Percentiles rank a stretch among this genome's conserved stretches.
phyloP scores from a whole-genome alignment of 1,139 yeast genomes.

The Hemisphaericaspora subhashii region DNA sequence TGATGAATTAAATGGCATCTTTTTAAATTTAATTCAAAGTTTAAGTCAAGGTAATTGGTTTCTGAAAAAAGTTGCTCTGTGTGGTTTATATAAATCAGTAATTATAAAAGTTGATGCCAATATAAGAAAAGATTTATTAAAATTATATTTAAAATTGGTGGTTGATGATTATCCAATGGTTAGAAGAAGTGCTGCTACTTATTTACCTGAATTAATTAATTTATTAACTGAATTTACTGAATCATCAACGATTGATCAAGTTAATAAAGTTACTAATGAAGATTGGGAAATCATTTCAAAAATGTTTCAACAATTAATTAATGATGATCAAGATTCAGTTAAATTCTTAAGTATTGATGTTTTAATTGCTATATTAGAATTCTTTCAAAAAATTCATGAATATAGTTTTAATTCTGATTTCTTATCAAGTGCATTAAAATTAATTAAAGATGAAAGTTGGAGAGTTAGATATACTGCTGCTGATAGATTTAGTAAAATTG shows the following conservation, averaged over 20 bases:
- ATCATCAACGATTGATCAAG: conserved; percentile 18
- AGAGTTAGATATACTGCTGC: conserved; percentile 98
- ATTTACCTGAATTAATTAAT: conserved; percentile 72
- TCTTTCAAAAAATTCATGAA: conserved; percentile 59
- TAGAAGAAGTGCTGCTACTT: conserved; percentile 87
- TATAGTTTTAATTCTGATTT: conserved; percentile 60
- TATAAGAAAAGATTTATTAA: conserved; percentile 60
- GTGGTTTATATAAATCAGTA: conserved; percentile 81
- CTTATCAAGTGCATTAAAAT: conserved; percentile 55
- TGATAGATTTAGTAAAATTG: conserved; percentile 78
- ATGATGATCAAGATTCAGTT: conserved; percentile 94
- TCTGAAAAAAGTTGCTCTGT: conserved; percentile 86
- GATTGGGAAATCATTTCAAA: conserved; percentile 76
- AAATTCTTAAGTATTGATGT: conserved; percentile 88
- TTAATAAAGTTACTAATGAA: conserved; percentile 35
- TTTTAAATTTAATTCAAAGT: conserved; percentile 74
- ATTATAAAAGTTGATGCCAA: conserved; percentile 59
- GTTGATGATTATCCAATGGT: conserved; percentile 98
- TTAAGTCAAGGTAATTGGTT: conserved; percentile 94
- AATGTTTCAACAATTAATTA: conserved; percentile 78
- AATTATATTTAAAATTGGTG: conserved; percentile 67
- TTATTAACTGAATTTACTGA: conserved; percentile 46
- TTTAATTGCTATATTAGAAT: conserved; percentile 68
- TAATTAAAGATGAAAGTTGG: conserved; percentile 93
- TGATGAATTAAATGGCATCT: conserved; percentile 65